phyloP scores from a whole-genome alignment of 768 basidiomycete species.

The Amanita phalloides region DNA sequence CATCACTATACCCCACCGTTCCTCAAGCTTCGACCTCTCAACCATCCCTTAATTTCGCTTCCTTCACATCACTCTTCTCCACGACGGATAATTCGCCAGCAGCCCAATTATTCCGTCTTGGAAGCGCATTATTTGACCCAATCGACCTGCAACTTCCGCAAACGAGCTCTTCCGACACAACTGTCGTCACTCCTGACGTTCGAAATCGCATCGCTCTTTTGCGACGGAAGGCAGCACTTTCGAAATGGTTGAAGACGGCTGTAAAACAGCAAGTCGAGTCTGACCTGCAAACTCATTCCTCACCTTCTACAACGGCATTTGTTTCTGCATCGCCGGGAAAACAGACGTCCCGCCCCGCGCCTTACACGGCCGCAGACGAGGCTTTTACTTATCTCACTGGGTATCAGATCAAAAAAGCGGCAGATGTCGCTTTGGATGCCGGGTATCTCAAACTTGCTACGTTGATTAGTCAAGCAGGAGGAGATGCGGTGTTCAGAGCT shows the following conservation, averaged over 20 bases:
- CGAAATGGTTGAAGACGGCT: conserved; percentile 73
- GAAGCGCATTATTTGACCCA: conserved; percentile 79
- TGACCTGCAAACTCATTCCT: conserved; percentile 35
- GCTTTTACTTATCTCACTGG: conserved; percentile 80
- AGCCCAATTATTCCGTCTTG: conserved; percentile 80
- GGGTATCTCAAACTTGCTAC: conserved; percentile 82
- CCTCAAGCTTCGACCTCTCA: conserved; percentile 15
- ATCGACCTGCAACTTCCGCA: conserved; percentile 49
- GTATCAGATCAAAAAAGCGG: conserved; percentile 80
- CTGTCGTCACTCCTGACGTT: conserved; percentile 46
- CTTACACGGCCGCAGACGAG: conserved; percentile 32
- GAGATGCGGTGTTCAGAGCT: conserved; percentile 61
- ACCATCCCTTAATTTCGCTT: conserved; percentile 58
- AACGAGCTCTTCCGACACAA: conserved; percentile 7
- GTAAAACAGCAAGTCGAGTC: conserved; percentile 64
- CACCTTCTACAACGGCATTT: neutral
- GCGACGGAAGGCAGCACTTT: conserved; percentile 69
- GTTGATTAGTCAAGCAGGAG: conserved; percentile 77
- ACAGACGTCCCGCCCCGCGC: conserved; percentile 12
- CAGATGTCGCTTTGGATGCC: conserved; percentile 58
- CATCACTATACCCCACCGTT: conserved; percentile 28
- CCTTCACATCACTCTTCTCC: conserved; percentile 65
- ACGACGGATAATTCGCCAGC: conserved; percentile 62
- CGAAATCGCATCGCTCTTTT: conserved; percentile 49
- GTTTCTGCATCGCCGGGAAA: neutral